Percentiles rank a stretch among this genome's conserved stretches.
These are phyloP conservation scores for Polyporus tsugae DNA, from an alignment of 1,284 basidiomycete genomes.

Conservation along the genomic window DNA sequence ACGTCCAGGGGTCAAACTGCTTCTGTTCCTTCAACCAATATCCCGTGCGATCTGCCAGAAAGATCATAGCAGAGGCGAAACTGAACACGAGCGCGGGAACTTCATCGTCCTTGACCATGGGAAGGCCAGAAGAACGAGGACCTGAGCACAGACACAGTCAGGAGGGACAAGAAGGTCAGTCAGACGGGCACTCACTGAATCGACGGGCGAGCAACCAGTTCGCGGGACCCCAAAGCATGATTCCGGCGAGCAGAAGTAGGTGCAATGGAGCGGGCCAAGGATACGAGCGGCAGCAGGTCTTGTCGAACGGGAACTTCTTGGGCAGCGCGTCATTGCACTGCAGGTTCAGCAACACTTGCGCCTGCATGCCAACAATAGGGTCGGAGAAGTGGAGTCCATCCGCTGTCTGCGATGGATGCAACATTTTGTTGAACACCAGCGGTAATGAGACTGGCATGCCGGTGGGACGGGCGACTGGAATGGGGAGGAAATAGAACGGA, in stretches of 20 bases:
- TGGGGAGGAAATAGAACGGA: conserved; percentile 42
- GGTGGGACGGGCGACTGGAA: conserved; percentile 36
- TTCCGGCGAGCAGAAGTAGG: conserved; percentile 58
- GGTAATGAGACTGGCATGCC: conserved; percentile 64
- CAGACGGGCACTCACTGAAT: conserved; percentile 41
- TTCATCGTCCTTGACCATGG: conserved; percentile 50
- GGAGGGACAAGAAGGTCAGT: not conserved
- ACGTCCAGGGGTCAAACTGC: conserved; percentile 75
- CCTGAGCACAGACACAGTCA: conserved; percentile 34
- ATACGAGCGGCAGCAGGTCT: conserved; percentile 86
- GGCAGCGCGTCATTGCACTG: conserved; percentile 82
- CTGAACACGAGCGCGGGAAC: conserved; percentile 69
- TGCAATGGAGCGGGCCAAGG: conserved; percentile 73
- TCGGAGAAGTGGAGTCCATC: conserved; percentile 88
- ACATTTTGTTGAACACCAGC: conserved; percentile 80
- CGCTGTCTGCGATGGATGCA: conserved; percentile 75
- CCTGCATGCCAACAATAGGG: conserved; percentile 71
- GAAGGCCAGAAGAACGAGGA: conserved; percentile 40
- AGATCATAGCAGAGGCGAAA: conserved; percentile 70
- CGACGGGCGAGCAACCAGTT: conserved; percentile 48
- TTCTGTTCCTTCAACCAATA: conserved; percentile 92
- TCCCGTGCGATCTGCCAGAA: conserved; percentile 81
- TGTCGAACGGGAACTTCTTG: conserved; percentile 75
- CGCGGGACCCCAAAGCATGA: conserved; percentile 66
- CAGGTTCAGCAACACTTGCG: conserved; percentile 82